Conservation (phyloP, 139 green algal genomes). For the Chlamydomonas sphaeroides region DNA sequence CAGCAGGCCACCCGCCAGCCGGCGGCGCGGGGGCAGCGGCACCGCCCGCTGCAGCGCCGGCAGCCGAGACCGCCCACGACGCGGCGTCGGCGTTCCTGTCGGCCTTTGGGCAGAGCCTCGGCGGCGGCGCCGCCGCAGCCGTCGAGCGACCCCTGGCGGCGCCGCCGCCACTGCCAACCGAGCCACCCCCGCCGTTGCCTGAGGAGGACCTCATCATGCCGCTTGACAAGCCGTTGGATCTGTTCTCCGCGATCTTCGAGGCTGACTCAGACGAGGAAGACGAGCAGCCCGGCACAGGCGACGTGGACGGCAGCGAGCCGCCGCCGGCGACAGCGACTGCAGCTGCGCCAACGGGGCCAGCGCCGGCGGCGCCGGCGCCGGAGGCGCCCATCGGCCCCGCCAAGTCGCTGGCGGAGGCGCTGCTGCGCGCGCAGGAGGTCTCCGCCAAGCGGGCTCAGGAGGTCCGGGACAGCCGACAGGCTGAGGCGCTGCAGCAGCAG, state of each 20-base stretch:
- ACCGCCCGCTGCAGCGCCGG: not conserved
- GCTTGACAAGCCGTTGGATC: slow-evolving; percentile 74
- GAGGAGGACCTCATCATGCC: slow-evolving; percentile 8
- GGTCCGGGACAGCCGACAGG: slow-evolving; percentile 13
- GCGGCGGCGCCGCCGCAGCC: not conserved
- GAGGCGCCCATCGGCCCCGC: slow-evolving; percentile 4
- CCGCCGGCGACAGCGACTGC: not conserved
- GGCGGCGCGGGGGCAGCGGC: not conserved
- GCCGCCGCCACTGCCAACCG: not conserved
- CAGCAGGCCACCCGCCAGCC: not conserved
- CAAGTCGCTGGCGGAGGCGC: slow-evolving; percentile 57
- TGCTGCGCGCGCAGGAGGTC: slow-evolving; percentile 53
- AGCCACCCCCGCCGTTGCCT: slow-evolving; percentile 7
- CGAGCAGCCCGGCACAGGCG: slow-evolving; percentile 28
- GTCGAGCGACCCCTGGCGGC: not conserved
- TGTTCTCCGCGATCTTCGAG: slow-evolving; percentile 92
- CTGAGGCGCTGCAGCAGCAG: slow-evolving; percentile 24
- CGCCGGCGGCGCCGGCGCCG: not conserved
- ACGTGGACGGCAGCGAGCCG: not conserved
- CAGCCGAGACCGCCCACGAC: slow-evolving; percentile 4
- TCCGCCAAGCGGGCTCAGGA: slow-evolving; percentile 30
- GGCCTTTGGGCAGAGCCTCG: slow-evolving; percentile 14
- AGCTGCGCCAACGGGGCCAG: slow-evolving; percentile 1
- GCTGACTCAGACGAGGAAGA: slow-evolving; percentile 63
- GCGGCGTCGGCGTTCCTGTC: slow-evolving; percentile 42